Base-by-base conservation (phyloP, 139 green algal genomes). In the Desmodesmus armatus region DNA sequence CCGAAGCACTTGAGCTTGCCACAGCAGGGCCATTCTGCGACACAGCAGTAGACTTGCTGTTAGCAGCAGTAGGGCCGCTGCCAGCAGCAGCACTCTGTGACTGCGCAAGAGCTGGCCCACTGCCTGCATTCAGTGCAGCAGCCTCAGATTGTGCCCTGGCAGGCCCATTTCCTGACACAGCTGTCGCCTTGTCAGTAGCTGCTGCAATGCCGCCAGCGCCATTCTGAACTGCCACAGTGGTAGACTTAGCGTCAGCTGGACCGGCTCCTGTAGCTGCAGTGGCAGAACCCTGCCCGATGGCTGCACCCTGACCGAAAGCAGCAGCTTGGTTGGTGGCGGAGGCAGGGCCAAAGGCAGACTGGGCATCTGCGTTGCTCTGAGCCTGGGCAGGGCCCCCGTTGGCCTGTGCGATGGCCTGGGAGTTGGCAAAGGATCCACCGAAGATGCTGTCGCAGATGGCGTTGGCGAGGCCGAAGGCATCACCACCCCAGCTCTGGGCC, bases 71-170 rank as follows among this genome's bases (percentile, higher is more conserved):
- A 4, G 76, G 76, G 9, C 67, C 76, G n/a, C 29, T 72, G 47
- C 76, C 76, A 55, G 55, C 55, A 60, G 76, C 76, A 17, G 31
- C 49, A 15, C 27, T 19, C n/a, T 82, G 55, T 41, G 27, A 47
- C 76, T 82, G 76, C 25, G 76, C 53, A 37, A 82, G 35, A 3
- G 76, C 76, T 40, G 76, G 76, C 25, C 76, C 76, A 7, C 53
- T 35, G 25, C 40, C 27, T 0, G 13, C 21, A 29, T 82, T 82
- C 25, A 82, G 55, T 40, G 76, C 76, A 5, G 76, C 47, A 2
- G 76, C 71, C 5, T 58, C 15, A 6, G 76, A 82, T 19, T 72
- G 37, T 1, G 76, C 76, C 1, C 17, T 2, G 53, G 76, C 55
- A 21, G 76, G 76, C 0, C 76, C 76, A 17, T 29, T 51, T 35